Conservation (phyloP, 163 green algal genomes). For the Chlamydomonas reinhardtii region DNA sequence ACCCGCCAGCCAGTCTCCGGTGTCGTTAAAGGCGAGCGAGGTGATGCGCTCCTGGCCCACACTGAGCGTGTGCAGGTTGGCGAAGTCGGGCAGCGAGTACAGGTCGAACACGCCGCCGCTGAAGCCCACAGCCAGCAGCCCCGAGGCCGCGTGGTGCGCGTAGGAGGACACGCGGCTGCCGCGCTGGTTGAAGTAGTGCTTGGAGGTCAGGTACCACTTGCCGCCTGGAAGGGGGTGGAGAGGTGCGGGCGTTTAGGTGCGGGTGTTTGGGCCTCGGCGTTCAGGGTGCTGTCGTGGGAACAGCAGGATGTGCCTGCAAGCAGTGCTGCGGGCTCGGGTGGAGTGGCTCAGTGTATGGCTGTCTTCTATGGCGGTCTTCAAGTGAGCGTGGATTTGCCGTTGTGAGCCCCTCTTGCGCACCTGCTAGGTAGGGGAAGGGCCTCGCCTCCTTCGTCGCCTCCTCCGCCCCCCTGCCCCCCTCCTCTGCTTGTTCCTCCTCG, state of each 20-base stretch:
- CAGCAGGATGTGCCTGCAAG: no score
- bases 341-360: no score
- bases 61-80: conserved; percentile 81
- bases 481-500: neutral
- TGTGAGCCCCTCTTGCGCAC: no score
- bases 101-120: conserved; percentile 94
- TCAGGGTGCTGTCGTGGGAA: no score
- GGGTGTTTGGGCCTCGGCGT: no score
- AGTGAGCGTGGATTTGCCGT: no score
- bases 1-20: conserved; percentile 94
- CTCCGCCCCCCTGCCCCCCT: neutral
- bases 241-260: neutral
- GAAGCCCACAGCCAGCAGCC: conserved; percentile 91
- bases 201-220: conserved; percentile 56
- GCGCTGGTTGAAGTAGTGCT: conserved; percentile 90
- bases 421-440: conserved; percentile 24
- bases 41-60: conserved; percentile 78
- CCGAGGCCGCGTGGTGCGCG: conserved; percentile 75
- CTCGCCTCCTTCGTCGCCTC: neutral
- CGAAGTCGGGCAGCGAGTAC: conserved; percentile 87
- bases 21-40: conserved; percentile 83
- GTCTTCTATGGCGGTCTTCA: no score
- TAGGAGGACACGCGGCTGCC: conserved; percentile 78
- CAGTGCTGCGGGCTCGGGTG: no score
- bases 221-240: conserved; percentile 58